phyloP scores from a whole-genome alignment of 2,329 filamentous ascomycete genomes.

The Scedosporium dehoogii region DNA sequence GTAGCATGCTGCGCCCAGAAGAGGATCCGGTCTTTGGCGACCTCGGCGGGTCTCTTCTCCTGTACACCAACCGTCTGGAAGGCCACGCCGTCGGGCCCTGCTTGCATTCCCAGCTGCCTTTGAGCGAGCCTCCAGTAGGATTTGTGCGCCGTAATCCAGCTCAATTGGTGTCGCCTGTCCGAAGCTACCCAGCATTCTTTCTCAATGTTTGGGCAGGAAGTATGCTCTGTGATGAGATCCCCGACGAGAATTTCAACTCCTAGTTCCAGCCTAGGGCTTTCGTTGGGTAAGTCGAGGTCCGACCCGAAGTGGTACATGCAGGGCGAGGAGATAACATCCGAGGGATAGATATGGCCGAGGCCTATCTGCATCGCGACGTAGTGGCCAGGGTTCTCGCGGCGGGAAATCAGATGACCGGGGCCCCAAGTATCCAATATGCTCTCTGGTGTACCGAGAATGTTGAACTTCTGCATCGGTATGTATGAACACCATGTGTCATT shows the following conservation, averaged over 20 bases:
- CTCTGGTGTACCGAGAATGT: not conserved
- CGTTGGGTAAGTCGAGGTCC: not conserved
- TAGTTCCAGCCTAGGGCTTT: not conserved
- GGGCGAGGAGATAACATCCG: not conserved
- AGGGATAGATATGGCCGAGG: not conserved
- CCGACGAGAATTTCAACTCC: not conserved
- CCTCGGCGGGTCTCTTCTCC: not conserved
- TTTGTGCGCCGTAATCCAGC: not conserved
- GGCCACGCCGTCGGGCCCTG: not conserved
- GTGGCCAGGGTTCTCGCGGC: not conserved
- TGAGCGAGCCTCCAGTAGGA: not conserved
- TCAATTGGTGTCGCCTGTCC: not conserved
- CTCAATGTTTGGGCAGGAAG: not conserved
- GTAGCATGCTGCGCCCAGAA: not conserved
- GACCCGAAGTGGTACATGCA: not conserved
- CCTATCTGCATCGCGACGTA: not conserved
- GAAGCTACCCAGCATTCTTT: not conserved
- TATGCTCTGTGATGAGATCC: not conserved
- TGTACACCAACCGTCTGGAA: not conserved
- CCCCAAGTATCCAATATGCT: not conserved
- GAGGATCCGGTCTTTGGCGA: not conserved
- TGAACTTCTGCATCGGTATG: not conserved
- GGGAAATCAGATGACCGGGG: not conserved
- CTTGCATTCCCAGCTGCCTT: not conserved
- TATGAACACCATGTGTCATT: not conserved